Base-by-base conservation (phyloP, 495 filamentous ascomycete species). In the Lophiotrema nucula region DNA sequence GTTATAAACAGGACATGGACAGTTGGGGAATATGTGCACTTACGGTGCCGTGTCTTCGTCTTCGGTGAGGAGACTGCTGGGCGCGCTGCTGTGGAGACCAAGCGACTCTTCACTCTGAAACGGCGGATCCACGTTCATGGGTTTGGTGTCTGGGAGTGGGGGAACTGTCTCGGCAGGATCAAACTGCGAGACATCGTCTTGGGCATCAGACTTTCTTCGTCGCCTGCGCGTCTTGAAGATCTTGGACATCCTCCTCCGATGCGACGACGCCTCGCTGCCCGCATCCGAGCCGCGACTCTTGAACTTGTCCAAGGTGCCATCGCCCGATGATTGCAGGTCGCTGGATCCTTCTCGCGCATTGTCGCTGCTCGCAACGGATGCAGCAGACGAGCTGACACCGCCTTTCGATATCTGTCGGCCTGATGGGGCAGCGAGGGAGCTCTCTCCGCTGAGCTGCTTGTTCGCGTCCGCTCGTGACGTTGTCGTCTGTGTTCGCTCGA, bases 1-100 rank as follows among this genome's bases (percentile, higher is more conserved):
- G n/a, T n/a, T n/a, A n/a, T n/a, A n/a, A n/a, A n/a, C n/a, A n/a
- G n/a, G n/a, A n/a, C n/a, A n/a, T n/a, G n/a, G n/a, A n/a, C n/a
- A n/a, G n/a, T n/a, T n/a, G n/a, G n/a, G n/a, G n/a, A n/a, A n/a
- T n/a, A n/a, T n/a, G 15, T 35, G 52, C 48, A 80, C 84, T 81
- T 78, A 90, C 88, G 74, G 73, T 58, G 87, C 87, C 18, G 76
- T 72, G 42, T 89, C 87, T 6, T 84, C 87, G 67, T 88, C 87
- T 65, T 87, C 81, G 13, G 84, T 88, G 58, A 88, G 66, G 18
- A 88, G 71, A 62, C 82, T 85, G 64, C 74, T 80, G 15, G 67
- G 72, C 28, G 75, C 79, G 60, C 79, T 79, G 27, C 62, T 70
- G 50, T 62, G 55, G 38, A 63, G 49, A 15, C 62, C 67, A 18